A percentile compares a stretch with the other conserved stretches of the same genome.
Evolutionary conservation across 2,329 filamentous ascomycete species (phyloP).

Genomic region (Cladosporium sp.): DNA sequence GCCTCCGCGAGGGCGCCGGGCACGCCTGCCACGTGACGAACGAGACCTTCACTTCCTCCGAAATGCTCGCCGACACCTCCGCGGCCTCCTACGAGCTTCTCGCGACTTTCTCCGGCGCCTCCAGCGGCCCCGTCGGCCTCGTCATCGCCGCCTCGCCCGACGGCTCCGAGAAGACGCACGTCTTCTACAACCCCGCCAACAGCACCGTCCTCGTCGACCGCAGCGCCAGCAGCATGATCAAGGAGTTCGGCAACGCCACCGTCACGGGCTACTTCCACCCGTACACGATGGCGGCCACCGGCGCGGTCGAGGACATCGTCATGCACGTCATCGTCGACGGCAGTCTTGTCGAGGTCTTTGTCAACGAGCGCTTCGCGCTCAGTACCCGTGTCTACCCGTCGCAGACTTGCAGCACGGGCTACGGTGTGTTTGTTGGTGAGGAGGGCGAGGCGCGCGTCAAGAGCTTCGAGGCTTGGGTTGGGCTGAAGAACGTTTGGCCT

Average conservation of each 20-base stretch:
- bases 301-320: conserved; percentile 32
- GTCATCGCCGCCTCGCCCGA: conserved; percentile 38
- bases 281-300: conserved; percentile 31
- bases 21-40: conserved; percentile 17
- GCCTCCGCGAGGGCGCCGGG: conserved; percentile 30
- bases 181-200: conserved; percentile 41
- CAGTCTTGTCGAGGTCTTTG: conserved; percentile 41
- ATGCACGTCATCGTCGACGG: conserved; percentile 45
- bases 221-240: conserved; percentile 36
- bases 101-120: conserved; percentile 28
- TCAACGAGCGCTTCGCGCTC: conserved; percentile 39
- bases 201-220: conserved; percentile 43
- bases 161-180: conserved; percentile 39
- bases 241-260: conserved; percentile 38
- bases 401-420: conserved; percentile 37
- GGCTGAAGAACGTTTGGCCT: conserved; percentile 36
- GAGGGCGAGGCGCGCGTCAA: conserved; percentile 30
- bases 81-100: conserved; percentile 8
- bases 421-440: conserved; percentile 37
- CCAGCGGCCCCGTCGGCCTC: conserved; percentile 35
- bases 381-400: conserved; percentile 42
- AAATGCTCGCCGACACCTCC: conserved; percentile 33
- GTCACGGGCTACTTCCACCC: conserved; percentile 43
- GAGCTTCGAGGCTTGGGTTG: conserved; percentile 35
- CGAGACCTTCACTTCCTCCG: conserved; percentile 24